These are phyloP conservation scores for Coemansia brasiliensis DNA, from an alignment of 192 early-diverging fungal genomes.

Conservation along the genomic window DNA sequence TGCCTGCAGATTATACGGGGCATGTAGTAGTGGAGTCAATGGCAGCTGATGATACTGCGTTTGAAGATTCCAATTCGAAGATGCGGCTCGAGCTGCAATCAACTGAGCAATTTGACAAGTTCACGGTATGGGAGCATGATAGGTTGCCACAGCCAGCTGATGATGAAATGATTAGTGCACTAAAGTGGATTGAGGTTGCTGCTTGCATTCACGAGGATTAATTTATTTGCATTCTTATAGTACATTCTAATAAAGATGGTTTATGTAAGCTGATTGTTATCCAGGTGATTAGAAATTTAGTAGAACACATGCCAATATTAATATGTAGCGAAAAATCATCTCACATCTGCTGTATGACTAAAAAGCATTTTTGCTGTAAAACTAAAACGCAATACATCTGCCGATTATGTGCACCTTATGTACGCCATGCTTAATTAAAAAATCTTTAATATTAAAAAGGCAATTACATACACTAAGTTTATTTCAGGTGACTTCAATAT, in stretches of 20 bases:
- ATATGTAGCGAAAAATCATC: background rate
- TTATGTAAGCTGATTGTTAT: too few species aligned
- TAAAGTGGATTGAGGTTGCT: conserved; percentile 36
- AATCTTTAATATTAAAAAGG: too few species aligned
- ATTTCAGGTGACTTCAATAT: too few species aligned
- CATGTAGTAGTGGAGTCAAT: conserved; percentile 30
- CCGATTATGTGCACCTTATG: conserved; percentile 9
- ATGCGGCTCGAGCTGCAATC: conserved; percentile 22
- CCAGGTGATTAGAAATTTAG: too few species aligned
- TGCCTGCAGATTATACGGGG: conserved; percentile 25
- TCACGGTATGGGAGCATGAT: conserved; percentile 52
- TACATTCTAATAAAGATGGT: background rate
- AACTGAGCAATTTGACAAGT: conserved; percentile 13
- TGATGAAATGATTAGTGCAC: conserved; percentile 39
- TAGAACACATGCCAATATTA: too few species aligned
- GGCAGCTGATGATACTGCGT: background rate
- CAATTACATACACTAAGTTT: too few species aligned
- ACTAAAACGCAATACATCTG: background rate
- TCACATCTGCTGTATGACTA: too few species aligned
- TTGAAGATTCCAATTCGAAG: conserved; percentile 9
- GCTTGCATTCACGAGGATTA: conserved; percentile 30
- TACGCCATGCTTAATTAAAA: background rate
- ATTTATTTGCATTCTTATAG: background rate
- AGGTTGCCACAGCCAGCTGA: conserved; percentile 26
- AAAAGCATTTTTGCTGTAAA: background rate